A percentile compares a stretch with the other conserved stretches of the same genome.
phyloP scores from a whole-genome alignment of 1,139 yeast genomes.

The Scheffersomyces quercinus region DNA sequence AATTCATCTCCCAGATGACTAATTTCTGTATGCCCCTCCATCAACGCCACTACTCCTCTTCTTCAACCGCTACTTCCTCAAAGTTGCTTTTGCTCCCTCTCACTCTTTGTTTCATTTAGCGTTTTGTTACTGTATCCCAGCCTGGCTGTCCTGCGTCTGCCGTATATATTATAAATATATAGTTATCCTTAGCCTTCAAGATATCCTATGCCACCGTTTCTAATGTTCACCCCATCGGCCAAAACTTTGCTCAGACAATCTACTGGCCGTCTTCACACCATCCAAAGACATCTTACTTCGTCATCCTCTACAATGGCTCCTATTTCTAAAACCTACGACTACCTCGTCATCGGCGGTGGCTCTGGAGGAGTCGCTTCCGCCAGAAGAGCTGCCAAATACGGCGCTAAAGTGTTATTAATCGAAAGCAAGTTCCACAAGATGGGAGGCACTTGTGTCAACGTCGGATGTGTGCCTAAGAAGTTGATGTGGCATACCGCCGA shows the following conservation, averaged over 20 bases:
- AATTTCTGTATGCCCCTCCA: no score
- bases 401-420: constrained; percentile 81
- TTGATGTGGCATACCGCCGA: constrained; percentile 98
- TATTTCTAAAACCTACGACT: constrained; percentile 68
- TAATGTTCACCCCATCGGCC: background rate
- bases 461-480: constrained; percentile 98
- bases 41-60: no score
- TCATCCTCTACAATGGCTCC: constrained; percentile 51
- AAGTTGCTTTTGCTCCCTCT: no score
- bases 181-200: no score
- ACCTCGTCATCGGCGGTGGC: constrained; percentile 98
- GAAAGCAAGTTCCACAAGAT: constrained; percentile 68
- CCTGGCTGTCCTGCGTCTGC: no score
- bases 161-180: no score
- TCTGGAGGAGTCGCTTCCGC: constrained; percentile 99
- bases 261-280: constrained; percentile 14
- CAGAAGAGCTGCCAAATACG: constrained; percentile 92
- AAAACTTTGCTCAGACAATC: background rate
- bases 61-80: no score
- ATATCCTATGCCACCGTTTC: background rate
- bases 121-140: no score
- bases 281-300: constrained; percentile 29
- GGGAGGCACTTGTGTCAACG: constrained; percentile 99
- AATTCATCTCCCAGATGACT: no score
- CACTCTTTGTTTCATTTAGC: no score